A percentile compares a stretch with the other conserved stretches of the same genome.
Conservation (phyloP, 306 rosid genomes). For the Echinosophora koreensis region DNA sequence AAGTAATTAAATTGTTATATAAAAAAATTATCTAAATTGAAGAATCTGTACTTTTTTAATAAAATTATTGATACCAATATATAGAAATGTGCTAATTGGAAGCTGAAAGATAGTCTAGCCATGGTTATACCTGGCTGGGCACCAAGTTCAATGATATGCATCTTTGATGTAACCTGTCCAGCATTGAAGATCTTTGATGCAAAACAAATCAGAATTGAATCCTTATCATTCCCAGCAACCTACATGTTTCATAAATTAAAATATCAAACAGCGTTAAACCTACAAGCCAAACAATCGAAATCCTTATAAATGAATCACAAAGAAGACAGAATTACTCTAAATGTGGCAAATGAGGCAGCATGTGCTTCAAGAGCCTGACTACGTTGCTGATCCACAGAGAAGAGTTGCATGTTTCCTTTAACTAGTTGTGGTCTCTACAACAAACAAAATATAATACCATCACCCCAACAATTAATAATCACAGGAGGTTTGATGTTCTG, state of each 20-base stretch:
- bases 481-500: slow-evolving; percentile 18
- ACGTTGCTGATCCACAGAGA: slow-evolving; percentile 84
- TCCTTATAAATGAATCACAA: slow-evolving; percentile 32
- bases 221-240: slow-evolving; percentile 80
- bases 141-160: slow-evolving; percentile 90
- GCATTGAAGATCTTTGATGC: slow-evolving; percentile 78
- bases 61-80: neutral
- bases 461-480: slow-evolving; percentile 34
- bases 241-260: slow-evolving; percentile 45
- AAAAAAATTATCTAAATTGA: neutral
- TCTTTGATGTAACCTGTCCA: slow-evolving; percentile 78
- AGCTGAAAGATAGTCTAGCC: slow-evolving; percentile 29
- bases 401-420: slow-evolving; percentile 88
- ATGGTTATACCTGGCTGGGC: slow-evolving; percentile 74
- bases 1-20: neutral
- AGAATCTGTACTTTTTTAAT: neutral
- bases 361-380: slow-evolving; percentile 95
- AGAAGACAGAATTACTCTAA: slow-evolving; percentile 56
- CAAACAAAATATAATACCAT: slow-evolving; percentile 34
- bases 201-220: slow-evolving; percentile 77
- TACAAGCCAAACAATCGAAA: slow-evolving; percentile 39
- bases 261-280: slow-evolving; percentile 29
- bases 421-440: slow-evolving; percentile 82
- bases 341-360: slow-evolving; percentile 82
- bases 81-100: slow-evolving; percentile 9